These are phyloP conservation scores for Parastagonospora avenae DNA, from an alignment of 2,329 filamentous ascomycete genomes.

Conservation along the genomic window DNA sequence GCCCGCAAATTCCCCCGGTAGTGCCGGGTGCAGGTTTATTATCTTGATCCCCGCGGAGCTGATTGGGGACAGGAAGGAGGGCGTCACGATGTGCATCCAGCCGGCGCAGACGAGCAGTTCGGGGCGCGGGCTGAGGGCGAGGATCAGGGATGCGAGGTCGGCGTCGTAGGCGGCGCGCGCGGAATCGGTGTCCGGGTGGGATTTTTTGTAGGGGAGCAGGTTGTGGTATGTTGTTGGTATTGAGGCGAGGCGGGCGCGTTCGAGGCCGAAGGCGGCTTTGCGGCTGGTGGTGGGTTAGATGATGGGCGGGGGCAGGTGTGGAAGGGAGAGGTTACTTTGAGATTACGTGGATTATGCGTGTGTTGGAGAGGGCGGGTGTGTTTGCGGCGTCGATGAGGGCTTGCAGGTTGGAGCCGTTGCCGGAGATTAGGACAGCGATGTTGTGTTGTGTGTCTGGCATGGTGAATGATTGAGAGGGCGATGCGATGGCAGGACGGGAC, in stretches of 20 bases:
- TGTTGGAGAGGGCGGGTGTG: slow-evolving; percentile 54
- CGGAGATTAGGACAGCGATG: slow-evolving; percentile 64
- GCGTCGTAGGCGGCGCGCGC: slow-evolving; percentile 74
- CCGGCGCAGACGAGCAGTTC: slow-evolving; percentile 79
- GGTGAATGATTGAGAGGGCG: too few relatives aligned
- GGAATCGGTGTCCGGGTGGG: slow-evolving; percentile 50
- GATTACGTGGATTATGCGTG: slow-evolving; percentile 66
- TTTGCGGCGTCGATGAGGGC: slow-evolving; percentile 70
- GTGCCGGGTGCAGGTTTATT: slow-evolving; percentile 82
- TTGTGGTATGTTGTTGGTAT: slow-evolving; percentile 85
- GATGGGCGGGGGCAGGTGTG: neutral
- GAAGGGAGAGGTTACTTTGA: slow-evolving; percentile 47
- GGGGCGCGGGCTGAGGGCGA: slow-evolving; percentile 62
- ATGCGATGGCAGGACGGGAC: too few relatives aligned
- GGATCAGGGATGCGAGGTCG: slow-evolving; percentile 71
- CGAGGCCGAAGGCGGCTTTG: slow-evolving; percentile 67
- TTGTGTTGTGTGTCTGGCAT: slow-evolving; percentile 48
- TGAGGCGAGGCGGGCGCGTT: slow-evolving; percentile 61
- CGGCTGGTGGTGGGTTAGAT: slow-evolving; percentile 21
- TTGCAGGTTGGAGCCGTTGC: slow-evolving; percentile 79
- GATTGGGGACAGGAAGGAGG: slow-evolving; percentile 72
- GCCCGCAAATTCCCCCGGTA: slow-evolving; percentile 77
- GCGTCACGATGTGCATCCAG: slow-evolving; percentile 84
- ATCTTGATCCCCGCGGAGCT: slow-evolving; percentile 66
- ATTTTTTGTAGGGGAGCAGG: slow-evolving; percentile 75